These are phyloP conservation scores for Coelastrella sp. DNA, from an alignment of 139 green algal species.

Conservation along the genomic window DNA sequence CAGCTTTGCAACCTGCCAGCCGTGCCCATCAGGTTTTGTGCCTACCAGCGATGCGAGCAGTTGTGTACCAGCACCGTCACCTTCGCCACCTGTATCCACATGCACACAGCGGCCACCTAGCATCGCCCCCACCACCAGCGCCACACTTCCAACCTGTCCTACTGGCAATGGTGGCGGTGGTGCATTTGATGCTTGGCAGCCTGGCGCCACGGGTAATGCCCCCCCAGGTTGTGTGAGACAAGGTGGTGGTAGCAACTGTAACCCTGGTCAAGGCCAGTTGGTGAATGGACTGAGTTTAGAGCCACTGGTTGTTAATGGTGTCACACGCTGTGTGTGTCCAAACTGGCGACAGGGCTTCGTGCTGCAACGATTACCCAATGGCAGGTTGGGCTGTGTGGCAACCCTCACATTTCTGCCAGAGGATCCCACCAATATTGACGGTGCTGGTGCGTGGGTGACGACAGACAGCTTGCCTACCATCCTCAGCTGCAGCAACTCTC, in stretches of 20 bases:
- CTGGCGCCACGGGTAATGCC: background rate
- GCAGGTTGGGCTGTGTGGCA: background rate
- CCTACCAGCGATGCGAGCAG: background rate
- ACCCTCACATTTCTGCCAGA: background rate
- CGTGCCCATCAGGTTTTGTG: background rate
- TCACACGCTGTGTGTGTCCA: too few relatives aligned
- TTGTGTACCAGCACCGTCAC: background rate
- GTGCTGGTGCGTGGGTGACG: constrained; percentile 1
- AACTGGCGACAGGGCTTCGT: too few relatives aligned
- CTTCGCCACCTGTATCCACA: background rate
- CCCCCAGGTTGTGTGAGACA: background rate
- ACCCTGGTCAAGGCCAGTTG: background rate
- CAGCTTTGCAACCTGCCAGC: background rate
- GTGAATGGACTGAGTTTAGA: too few relatives aligned
- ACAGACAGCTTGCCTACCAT: too few relatives aligned
- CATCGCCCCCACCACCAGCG: background rate
- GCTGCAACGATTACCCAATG: background rate
- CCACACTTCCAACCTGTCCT: background rate
- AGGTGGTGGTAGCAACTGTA: background rate
- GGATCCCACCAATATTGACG: background rate
- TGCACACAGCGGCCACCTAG: background rate
- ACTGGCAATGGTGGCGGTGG: background rate
- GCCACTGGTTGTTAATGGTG: too few relatives aligned
- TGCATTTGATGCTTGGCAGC: background rate
- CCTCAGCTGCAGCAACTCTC: background rate